Conservation (phyloP, 2,329 filamentous ascomycete genomes). For the Fusarium albosuccineum region DNA sequence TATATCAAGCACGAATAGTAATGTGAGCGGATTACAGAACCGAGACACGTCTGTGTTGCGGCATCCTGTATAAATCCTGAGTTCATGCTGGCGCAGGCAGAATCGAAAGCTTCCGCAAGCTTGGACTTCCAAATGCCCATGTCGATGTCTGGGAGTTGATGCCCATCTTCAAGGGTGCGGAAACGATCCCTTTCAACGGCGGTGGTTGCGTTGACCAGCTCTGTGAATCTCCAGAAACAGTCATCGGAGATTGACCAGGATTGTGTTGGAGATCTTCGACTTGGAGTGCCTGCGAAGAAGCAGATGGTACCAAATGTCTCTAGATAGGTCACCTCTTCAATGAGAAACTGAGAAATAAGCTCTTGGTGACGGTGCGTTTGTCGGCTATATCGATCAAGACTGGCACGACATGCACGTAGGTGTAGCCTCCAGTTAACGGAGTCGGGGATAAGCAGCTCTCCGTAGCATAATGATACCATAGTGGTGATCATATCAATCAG, state of each 20-base stretch:
- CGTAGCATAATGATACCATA: slow-evolving; percentile 2
- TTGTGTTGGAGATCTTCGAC: neutral
- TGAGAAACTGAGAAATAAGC: neutral
- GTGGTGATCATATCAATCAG: neutral
- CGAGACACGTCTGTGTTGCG: neutral
- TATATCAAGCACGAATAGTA: slow-evolving; percentile 5
- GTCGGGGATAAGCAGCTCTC: slow-evolving; percentile 7
- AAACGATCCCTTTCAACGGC: neutral
- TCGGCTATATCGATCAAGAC: neutral
- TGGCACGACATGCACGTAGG: neutral
- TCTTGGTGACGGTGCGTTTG: neutral
- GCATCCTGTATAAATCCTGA: neutral
- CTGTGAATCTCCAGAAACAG: neutral
- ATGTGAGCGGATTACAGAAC: neutral
- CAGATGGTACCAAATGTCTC: neutral
- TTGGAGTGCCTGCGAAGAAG: neutral
- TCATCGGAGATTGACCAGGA: neutral
- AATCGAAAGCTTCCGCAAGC: neutral
- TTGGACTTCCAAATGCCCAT: neutral
- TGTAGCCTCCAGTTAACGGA: slow-evolving; percentile 5
- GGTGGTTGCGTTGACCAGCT: neutral
- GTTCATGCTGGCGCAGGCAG: neutral
- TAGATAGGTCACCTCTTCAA: slow-evolving; percentile 1
- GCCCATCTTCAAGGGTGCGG: neutral
- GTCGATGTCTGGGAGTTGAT: neutral